A percentile compares a stretch with the other conserved stretches of the same genome.
These are phyloP conservation scores for Blastomyces silverae DNA, from an alignment of 2,329 filamentous ascomycete genomes.

Conservation along the genomic window DNA sequence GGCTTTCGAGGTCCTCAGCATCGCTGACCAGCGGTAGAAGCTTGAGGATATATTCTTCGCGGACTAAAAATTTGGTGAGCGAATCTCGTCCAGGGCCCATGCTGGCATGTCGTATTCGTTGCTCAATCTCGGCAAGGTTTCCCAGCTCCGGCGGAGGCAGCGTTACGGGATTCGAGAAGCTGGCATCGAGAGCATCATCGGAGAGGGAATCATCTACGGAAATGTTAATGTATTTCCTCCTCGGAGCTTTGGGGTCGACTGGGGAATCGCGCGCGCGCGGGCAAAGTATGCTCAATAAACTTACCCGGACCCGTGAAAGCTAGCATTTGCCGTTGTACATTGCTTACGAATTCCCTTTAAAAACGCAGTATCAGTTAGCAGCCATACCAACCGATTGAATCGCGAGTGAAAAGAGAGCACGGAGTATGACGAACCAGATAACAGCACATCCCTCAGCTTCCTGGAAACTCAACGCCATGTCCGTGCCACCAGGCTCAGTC, in stretches of 20 bases:
- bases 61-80: slow-evolving; percentile 77
- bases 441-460: slow-evolving; percentile 87
- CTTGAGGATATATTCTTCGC: slow-evolving; percentile 79
- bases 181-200: slow-evolving; percentile 73
- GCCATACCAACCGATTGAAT: slow-evolving; percentile 13
- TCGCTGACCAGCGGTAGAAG: slow-evolving; percentile 77
- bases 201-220: slow-evolving; percentile 71
- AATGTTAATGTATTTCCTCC: not conserved
- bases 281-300: slow-evolving; percentile 18
- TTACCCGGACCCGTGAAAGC: slow-evolving; percentile 57
- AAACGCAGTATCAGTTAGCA: slow-evolving; percentile 24
- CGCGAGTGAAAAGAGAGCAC: slow-evolving; percentile 7
- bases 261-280: slow-evolving; percentile 23
- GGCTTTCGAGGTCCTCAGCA: slow-evolving; percentile 85
- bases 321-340: slow-evolving; percentile 69
- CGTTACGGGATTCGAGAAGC: slow-evolving; percentile 58
- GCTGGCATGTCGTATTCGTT: slow-evolving; percentile 72
- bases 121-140: slow-evolving; percentile 76
- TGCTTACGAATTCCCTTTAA: slow-evolving; percentile 79
- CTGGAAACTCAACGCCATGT: slow-evolving; percentile 98
- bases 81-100: slow-evolving; percentile 66
- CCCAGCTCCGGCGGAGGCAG: slow-evolving; percentile 75
- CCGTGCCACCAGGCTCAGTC: slow-evolving; percentile 84
- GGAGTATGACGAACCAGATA: slow-evolving; percentile 64
- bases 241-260: not conserved